Conservation (phyloP, 257 asterid genomes). For the Anisodus tanguticus region DNA sequence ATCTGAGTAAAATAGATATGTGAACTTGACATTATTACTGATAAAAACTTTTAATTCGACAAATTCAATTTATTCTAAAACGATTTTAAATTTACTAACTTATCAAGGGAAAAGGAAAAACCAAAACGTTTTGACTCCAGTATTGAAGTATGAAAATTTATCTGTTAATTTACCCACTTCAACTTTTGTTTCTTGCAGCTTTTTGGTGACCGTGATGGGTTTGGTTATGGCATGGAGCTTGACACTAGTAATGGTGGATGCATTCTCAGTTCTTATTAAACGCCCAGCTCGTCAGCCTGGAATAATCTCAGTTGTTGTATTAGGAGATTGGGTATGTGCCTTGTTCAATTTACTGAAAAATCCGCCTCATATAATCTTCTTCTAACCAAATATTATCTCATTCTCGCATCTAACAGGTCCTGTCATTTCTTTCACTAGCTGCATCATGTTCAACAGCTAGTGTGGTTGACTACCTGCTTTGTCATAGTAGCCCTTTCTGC, state of each 20-base stretch:
- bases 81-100: background rate
- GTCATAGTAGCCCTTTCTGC: constrained; percentile 58
- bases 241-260: constrained; percentile 79
- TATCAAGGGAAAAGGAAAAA: background rate
- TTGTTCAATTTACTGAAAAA: background rate
- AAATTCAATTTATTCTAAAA: background rate
- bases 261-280: constrained; percentile 61
- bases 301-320: constrained; percentile 58
- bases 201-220: constrained; percentile 87
- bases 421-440: constrained; percentile 74
- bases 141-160: background rate
- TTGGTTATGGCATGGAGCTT: constrained; percentile 92
- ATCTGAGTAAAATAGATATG: background rate
- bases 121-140: background rate
- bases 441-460: constrained; percentile 88
- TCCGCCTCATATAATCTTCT: background rate
- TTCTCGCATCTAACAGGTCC: constrained; percentile 46
- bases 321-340: constrained; percentile 81
- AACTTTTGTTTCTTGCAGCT: constrained; percentile 54
- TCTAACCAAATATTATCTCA: background rate
- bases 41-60: background rate
- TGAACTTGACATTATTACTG: background rate
- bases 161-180: constrained; percentile 9
- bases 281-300: constrained; percentile 68
- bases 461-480: constrained; percentile 64